These are phyloP conservation scores for Paraphoma chrysanthemicola DNA, from an alignment of 2,329 filamentous ascomycete genomes.

Conservation along the genomic window DNA sequence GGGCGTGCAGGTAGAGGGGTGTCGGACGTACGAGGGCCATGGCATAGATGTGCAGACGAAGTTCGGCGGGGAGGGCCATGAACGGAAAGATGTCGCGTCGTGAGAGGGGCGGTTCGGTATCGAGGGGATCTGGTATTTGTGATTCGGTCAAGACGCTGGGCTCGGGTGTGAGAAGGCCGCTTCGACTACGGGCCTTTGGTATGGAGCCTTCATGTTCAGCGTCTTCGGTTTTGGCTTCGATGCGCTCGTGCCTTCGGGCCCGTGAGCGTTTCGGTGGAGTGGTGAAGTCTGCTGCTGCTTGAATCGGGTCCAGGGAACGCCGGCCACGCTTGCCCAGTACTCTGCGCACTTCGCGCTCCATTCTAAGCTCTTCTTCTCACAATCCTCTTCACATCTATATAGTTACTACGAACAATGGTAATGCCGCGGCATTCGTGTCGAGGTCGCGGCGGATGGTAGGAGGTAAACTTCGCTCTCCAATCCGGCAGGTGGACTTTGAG, in stretches of 20 bases:
- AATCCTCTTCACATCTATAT: background rate
- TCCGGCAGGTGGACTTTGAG: background rate
- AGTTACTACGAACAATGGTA: too few relatives aligned
- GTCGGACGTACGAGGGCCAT: constrained; percentile 39
- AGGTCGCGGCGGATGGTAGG: background rate
- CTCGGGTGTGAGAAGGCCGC: constrained; percentile 28
- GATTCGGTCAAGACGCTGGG: constrained; percentile 24
- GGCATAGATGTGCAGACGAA: constrained; percentile 55
- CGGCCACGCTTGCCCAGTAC: background rate
- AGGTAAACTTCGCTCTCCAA: too few relatives aligned
- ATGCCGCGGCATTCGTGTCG: background rate
- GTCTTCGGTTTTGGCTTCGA: constrained; percentile 1
- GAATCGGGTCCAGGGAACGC: background rate
- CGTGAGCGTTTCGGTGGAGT: background rate
- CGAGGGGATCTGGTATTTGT: constrained; percentile 2
- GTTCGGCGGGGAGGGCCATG: constrained; percentile 54
- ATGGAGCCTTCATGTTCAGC: background rate
- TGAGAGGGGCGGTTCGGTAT: background rate
- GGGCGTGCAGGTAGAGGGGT: constrained; percentile 39
- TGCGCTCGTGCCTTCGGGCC: background rate
- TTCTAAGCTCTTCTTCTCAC: background rate
- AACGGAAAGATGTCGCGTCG: constrained; percentile 41
- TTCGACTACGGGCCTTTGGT: background rate
- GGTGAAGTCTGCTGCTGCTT: background rate
- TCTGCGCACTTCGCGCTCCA: background rate